Percentiles rank a stretch among this genome's conserved stretches.
phyloP scores from a whole-genome alignment of 1,284 basidiomycete genomes.

The Microbotryum intermedium region DNA sequence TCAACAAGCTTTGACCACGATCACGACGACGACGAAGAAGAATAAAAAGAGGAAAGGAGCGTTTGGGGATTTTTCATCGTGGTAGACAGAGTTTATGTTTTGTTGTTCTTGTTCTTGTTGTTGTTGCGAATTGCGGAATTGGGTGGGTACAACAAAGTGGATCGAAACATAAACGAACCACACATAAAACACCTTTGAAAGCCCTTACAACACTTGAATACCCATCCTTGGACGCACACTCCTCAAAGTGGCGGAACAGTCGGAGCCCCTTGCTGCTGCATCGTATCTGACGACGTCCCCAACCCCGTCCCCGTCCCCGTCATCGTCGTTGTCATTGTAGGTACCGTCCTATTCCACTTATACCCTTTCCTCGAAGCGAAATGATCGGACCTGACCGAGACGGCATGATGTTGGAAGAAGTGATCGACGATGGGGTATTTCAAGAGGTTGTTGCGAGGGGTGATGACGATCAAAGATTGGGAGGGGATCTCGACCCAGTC shows the following conservation, averaged over 20 bases:
- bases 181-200: too few relatives aligned
- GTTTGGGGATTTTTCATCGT: constrained; percentile 59
- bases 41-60: constrained; percentile 66
- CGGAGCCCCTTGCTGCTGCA: too few relatives aligned
- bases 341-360: background rate
- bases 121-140: too few relatives aligned
- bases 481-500: constrained; percentile 46
- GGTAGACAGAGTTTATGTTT: constrained; percentile 14
- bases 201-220: too few relatives aligned
- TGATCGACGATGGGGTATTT: constrained; percentile 90
- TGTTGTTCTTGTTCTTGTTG: too few relatives aligned
- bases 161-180: too few relatives aligned
- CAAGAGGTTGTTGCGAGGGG: constrained; percentile 64
- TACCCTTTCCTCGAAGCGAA: constrained; percentile 1
- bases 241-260: too few relatives aligned
- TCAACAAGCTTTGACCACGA: constrained; percentile 1
- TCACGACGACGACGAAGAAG: constrained; percentile 36
- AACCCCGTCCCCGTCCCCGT: too few relatives aligned
- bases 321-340: too few relatives aligned
- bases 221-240: too few relatives aligned
- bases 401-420: constrained; percentile 47
- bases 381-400: background rate
- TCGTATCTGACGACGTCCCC: too few relatives aligned
- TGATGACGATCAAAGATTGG: constrained; percentile 39
- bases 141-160: too few relatives aligned